Base-by-base conservation (phyloP, 257 asterid genomes). In the Paraleonurus japonicus region DNA sequence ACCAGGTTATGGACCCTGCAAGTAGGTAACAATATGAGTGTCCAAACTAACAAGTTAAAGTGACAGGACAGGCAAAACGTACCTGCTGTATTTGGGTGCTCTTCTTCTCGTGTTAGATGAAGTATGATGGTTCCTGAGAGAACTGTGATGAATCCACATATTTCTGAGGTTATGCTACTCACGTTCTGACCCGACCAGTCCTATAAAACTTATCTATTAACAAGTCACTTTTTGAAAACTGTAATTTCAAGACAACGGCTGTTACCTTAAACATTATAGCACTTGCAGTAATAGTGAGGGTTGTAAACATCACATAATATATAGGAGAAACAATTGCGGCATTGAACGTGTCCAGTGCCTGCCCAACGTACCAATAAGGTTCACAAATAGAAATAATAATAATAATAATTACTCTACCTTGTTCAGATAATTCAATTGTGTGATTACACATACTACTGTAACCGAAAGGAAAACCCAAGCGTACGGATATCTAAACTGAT, bases 291-390 rank as follows among this genome's bases (percentile, higher is more conserved):
- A 89, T 89, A 5, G 98, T 92, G 72, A 92, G 86, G 32, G 96
- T 87, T 64, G 98, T 92, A 86, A 92, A 89, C 96, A 89, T 83
- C 72, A 92, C 98, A 53, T 89, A 92, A 69, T 92, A 88, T 79
- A 92, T 82, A 24, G 98, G 96, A 75, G 98, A 92, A 67, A 92
- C 98, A 16, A 92, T 79, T 32, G 96, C 94, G 0, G 98, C 83
- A 71, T 84, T 85, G 88, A 92, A 92, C 19, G 96, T 88, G 73
- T 89, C 96, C 22, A 92, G 90, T 27, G 96, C 98, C 98, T 92
- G 83, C 28, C 69, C 32, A 76, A 75, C 22, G 59, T 8, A 26
- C n/a, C 4, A 41, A 41, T 41, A 43, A 43, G 51, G 23, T 70
- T 39, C 50, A 65, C 60, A 62, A 63, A 59, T 32, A 61, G 24